phyloP scores from a whole-genome alignment of 2,329 filamentous ascomycete species.

The Coniochaeta sp. region DNA sequence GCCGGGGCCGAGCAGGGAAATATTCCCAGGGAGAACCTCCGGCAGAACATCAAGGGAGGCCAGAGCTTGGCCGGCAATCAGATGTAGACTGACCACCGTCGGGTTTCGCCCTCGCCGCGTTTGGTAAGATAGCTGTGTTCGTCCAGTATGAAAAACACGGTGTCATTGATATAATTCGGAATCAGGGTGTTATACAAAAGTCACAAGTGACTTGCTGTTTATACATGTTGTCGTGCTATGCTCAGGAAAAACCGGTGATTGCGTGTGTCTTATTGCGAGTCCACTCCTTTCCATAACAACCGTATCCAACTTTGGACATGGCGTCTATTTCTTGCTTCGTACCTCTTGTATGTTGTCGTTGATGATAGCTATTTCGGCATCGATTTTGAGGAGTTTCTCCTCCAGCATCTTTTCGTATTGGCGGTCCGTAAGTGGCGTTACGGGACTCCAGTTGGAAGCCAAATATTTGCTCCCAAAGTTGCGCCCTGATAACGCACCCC shows the following conservation, averaged over 20 bases:
- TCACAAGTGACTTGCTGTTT: not conserved
- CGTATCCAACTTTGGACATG: not conserved
- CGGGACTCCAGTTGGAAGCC: slow-evolving; percentile 64
- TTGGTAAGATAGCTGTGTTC: too few relatives aligned
- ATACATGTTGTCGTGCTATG: not conserved
- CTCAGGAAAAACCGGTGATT: not conserved
- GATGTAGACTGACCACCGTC: not conserved
- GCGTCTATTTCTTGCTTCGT: slow-evolving; percentile 2
- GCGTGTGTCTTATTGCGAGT: not conserved
- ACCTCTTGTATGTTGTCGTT: slow-evolving; percentile 61
- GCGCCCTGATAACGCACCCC: slow-evolving; percentile 2
- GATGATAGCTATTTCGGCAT: slow-evolving; percentile 71
- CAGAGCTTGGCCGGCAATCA: slow-evolving; percentile 13
- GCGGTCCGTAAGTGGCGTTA: slow-evolving; percentile 61
- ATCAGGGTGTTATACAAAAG: not conserved
- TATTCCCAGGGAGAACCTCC: slow-evolving; percentile 16
- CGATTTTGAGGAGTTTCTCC: slow-evolving; percentile 63
- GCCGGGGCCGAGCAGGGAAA: slow-evolving; percentile 33
- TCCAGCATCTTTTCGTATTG: slow-evolving; percentile 64
- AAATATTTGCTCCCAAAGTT: slow-evolving; percentile 22
- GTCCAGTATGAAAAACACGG: too few relatives aligned
- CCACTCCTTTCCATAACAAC: not conserved
- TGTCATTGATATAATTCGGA: not conserved
- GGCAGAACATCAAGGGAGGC: slow-evolving; percentile 24
- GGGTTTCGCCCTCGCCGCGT: too few relatives aligned